Percentiles rank a stretch among this genome's conserved stretches.
phyloP scores from a whole-genome alignment of 768 basidiomycete genomes.

The Rhodotorula kratochvilovae region DNA sequence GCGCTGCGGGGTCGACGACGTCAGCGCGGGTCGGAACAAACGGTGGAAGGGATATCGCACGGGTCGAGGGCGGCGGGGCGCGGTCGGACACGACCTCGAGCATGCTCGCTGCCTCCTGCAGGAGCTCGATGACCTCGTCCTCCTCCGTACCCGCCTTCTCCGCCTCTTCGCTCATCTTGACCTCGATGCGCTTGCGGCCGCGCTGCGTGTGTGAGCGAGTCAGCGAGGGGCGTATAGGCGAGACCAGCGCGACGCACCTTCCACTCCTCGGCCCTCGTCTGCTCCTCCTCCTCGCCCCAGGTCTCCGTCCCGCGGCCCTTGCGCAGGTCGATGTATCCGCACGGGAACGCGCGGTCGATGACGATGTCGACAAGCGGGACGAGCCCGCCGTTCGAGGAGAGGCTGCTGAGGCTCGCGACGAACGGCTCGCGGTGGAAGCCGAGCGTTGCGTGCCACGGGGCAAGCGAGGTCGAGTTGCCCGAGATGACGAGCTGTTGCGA shows the following conservation, averaged over 20 bases:
- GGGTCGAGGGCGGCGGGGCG: not conserved
- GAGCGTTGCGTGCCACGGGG: conserved; percentile 80
- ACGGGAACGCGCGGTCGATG: conserved; percentile 66
- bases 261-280: conserved; percentile 21
- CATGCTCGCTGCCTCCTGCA: conserved; percentile 20
- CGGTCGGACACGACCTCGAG: not conserved
- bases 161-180: conserved; percentile 1
- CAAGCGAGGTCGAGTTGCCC: conserved; percentile 81
- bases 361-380: conserved; percentile 70
- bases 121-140: conserved; percentile 26
- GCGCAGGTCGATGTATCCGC: conserved; percentile 73
- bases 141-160: conserved; percentile 20
- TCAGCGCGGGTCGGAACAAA: not conserved
- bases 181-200: conserved; percentile 15
- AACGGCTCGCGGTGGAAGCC: conserved; percentile 66
- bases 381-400: conserved; percentile 75
- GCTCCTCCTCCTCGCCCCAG: conserved; percentile 47
- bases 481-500: conserved; percentile 55
- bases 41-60: not conserved
- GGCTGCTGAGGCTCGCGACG: conserved; percentile 69
- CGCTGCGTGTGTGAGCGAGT: not conserved
- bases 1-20: not conserved
- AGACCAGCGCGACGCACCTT: conserved; percentile 1
- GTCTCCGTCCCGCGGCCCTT: conserved; percentile 59
- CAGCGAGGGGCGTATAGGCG: too few species aligned